These are phyloP conservation scores for Talaromyces sp. DNA, from an alignment of 2,329 filamentous ascomycete genomes.

Conservation along the genomic window DNA sequence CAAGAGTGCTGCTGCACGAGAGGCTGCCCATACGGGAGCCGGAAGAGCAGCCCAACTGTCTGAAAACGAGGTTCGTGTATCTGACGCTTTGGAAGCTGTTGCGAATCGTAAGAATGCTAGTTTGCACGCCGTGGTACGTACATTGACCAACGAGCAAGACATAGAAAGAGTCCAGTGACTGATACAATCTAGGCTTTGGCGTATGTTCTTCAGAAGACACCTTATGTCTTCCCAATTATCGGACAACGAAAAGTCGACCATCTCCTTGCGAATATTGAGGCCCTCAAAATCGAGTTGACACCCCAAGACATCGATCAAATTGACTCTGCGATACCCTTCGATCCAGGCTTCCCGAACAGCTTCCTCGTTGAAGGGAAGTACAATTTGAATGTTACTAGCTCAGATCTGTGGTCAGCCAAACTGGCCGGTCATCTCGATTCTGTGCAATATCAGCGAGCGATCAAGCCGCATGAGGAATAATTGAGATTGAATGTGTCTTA, in stretches of 20 bases:
- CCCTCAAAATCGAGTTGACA: slow-evolving; percentile 48
- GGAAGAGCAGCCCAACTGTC: slow-evolving; percentile 18
- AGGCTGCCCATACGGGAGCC: slow-evolving; percentile 27
- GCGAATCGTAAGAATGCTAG: slow-evolving; percentile 17
- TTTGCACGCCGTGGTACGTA: slow-evolving; percentile 10
- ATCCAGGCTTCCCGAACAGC: slow-evolving; percentile 52
- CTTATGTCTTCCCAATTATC: slow-evolving; percentile 52
- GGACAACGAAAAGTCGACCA: slow-evolving; percentile 51
- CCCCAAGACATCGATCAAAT: slow-evolving; percentile 53
- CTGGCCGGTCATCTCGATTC: neutral
- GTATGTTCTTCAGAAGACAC: slow-evolving; percentile 41
- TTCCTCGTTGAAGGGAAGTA: slow-evolving; percentile 1
- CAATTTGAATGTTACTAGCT: neutral
- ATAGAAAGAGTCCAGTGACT: neutral
- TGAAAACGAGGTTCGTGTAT: slow-evolving; percentile 19
- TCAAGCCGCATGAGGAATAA: neutral
- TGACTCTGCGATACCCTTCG: slow-evolving; percentile 50
- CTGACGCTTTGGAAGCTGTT: slow-evolving; percentile 21
- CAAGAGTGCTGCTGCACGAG: slow-evolving; percentile 35
- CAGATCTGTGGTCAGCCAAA: neutral
- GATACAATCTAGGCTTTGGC: slow-evolving; percentile 7
- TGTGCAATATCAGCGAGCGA: neutral
- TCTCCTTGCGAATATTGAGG: slow-evolving; percentile 52
- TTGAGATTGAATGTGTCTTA: neutral
- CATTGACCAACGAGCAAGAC: neutral